These are phyloP conservation scores for Venturiaceae sp. DNA, from an alignment of 2,329 filamentous ascomycete genomes.

Conservation along the genomic window DNA sequence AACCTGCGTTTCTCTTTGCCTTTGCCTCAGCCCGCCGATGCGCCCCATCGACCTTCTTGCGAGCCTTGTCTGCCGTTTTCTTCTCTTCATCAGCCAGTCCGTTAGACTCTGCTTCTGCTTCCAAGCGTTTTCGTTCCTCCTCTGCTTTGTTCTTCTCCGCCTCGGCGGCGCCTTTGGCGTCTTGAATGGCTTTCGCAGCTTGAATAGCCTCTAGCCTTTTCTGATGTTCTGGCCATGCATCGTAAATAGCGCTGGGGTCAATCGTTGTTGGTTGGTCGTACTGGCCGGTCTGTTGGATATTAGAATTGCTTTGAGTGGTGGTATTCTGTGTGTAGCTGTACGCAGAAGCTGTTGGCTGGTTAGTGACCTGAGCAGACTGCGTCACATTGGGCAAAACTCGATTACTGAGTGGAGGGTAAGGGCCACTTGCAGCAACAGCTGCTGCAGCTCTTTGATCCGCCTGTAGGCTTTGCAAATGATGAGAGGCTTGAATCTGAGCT, in stretches of 20 bases:
- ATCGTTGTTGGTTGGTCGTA: conserved; percentile 30
- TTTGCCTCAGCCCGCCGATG: conserved; percentile 10
- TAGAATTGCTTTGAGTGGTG: conserved; percentile 10
- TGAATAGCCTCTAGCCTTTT: conserved; percentile 26
- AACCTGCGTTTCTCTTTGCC: conserved; percentile 15
- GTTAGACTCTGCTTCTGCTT: conserved; percentile 11
- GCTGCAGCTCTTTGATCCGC: neutral
- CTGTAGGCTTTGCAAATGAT: conserved; percentile 9
- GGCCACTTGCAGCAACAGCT: neutral
- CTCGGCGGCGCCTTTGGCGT: conserved; percentile 11
- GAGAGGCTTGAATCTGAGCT: conserved; percentile 17
- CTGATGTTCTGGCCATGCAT: conserved; percentile 40
- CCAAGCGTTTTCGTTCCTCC: conserved; percentile 17
- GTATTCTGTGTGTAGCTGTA: conserved; percentile 11
- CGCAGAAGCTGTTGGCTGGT: neutral
- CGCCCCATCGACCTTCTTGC: conserved; percentile 15
- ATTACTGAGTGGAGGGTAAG: neutral
- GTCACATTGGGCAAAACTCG: conserved; percentile 5
- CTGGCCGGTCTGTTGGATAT: neutral
- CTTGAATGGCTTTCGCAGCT: conserved; percentile 23
- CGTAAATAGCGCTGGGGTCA: conserved; percentile 44
- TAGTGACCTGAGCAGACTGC: neutral
- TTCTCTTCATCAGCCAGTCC: conserved; percentile 12
- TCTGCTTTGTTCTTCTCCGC: conserved; percentile 18
- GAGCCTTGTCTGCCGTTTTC: neutral